Evolutionary conservation across 2,329 filamentous ascomycete genomes (phyloP), one percentile per base, ranked within the genome.

Genomic region (Juglanconis oblonga): DNA sequence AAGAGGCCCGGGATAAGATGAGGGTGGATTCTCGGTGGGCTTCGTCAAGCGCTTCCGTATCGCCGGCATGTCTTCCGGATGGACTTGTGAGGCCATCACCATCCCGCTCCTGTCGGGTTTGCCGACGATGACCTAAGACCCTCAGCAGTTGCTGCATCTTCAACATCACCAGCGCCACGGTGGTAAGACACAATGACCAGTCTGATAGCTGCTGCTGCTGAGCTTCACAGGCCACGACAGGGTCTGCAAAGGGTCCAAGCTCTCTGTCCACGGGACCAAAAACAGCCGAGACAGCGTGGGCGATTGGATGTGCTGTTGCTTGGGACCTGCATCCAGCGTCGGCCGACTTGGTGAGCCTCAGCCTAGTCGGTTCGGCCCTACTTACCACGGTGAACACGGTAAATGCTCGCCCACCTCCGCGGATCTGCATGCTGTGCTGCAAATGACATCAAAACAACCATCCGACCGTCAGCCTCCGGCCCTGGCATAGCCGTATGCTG

Each of bases 391-490:
- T 24, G 11, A 35, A 10, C n/a, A 35, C 24, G 24, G 24, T 24
- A 24, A 24, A 24, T 24, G 24, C 24, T 24, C 14, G 32, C 13
- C 14, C 47, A 42, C 40, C 47, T 48, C 44, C 13, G 14, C 31
- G 31, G 32, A 36, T 52, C 55, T 48, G 53, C 48, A 59, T 45
- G 49, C 57, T 55, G 42, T 55, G 52, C 57, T 55, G 57, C 60
- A 42, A 42, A 59, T 62, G 52, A 62, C 56, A 54, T 52, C 48
- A 40, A 56, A 51, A 47, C 32, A 33, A 38, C 57, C 48, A 52
- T 55, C 38, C 42, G 38, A 49, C 54, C 51, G 53, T 62, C 57
- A 59, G 60, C 60, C 60, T 53, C 57, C 42, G 52, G 57, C 53
- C 45, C 44, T 55, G 60, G 42, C 57, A 58, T 45, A 51, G 45